These are phyloP conservation scores for Huiozyma naganishii DNA, from an alignment of 805 yeast genomes.

Conservation along the genomic window DNA sequence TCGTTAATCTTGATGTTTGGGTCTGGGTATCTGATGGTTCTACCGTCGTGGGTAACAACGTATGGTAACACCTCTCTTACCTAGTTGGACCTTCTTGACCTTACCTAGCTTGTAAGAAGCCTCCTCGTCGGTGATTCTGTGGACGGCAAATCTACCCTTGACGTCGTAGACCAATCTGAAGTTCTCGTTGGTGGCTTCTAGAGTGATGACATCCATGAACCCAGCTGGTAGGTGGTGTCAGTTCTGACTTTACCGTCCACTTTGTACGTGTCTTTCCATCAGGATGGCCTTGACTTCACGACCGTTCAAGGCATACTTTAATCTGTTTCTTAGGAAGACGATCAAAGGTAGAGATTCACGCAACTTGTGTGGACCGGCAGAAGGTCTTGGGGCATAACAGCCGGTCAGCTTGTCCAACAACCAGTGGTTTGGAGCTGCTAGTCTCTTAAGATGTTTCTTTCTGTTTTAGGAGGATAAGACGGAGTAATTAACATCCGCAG, in stretches of 20 bases:
- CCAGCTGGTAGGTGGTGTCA: slow-evolving; percentile 97
- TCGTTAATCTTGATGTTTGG: slow-evolving; percentile 95
- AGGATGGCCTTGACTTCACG: slow-evolving; percentile 97
- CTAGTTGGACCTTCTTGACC: slow-evolving; percentile 96
- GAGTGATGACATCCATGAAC: slow-evolving; percentile 96
- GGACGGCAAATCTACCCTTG: slow-evolving; percentile 98
- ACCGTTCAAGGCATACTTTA: slow-evolving; percentile 97
- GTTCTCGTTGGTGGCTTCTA: slow-evolving; percentile 98
- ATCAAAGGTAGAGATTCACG: slow-evolving; percentile 96
- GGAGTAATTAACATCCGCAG: too few species aligned
- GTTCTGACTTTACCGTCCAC: slow-evolving; percentile 99
- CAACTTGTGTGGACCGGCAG: slow-evolving; percentile 98
- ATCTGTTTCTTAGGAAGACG: slow-evolving; percentile 95
- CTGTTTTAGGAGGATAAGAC: not conserved
- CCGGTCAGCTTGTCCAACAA: slow-evolving; percentile 99
- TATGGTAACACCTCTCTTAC: slow-evolving; percentile 98
- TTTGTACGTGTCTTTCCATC: slow-evolving; percentile 96
- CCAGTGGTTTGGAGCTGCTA: slow-evolving; percentile 99
- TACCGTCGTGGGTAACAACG: slow-evolving; percentile 99
- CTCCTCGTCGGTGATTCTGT: slow-evolving; percentile 98
- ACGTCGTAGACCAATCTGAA: slow-evolving; percentile 97
- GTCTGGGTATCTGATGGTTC: slow-evolving; percentile 99
- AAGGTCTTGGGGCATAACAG: slow-evolving; percentile 98
- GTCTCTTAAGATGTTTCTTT: slow-evolving; percentile 97
- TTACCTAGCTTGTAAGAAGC: slow-evolving; percentile 96